Conservation (phyloP, 2,329 filamentous ascomycete species). For the Paracoccidioides lutzii region DNA sequence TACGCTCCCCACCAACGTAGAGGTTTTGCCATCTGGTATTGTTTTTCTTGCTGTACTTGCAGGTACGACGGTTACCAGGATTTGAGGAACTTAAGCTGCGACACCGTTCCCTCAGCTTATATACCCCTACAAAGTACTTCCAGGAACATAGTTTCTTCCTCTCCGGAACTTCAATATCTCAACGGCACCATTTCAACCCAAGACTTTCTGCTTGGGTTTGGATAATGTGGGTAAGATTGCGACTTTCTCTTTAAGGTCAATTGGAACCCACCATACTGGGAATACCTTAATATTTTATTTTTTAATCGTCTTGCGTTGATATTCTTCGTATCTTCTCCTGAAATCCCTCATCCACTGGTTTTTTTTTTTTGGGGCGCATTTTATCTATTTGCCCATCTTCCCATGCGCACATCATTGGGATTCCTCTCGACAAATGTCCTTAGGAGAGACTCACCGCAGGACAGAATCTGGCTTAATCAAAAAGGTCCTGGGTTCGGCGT, state of each 20-base stretch:
- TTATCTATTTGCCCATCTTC: no score
- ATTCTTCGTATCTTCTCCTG: not conserved
- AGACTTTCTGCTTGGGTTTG: not conserved
- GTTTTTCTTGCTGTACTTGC: slow-evolving; percentile 1
- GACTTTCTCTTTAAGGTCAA: not conserved
- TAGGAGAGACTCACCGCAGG: slow-evolving; percentile 22
- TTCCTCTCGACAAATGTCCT: slow-evolving; percentile 21
- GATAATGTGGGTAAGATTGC: not conserved
- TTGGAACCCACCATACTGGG: not conserved
- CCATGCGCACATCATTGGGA: not conserved
- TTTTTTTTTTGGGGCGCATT: not conserved
- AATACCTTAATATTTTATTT: not conserved
- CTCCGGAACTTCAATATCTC: not conserved
- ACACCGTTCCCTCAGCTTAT: not conserved
- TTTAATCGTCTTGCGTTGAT: not conserved
- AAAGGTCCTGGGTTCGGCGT: slow-evolving; percentile 22
- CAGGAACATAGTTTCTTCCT: not conserved
- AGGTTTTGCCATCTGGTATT: not conserved
- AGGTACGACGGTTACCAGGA: not conserved
- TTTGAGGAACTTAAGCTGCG: not conserved
- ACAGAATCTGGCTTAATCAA: slow-evolving; percentile 22
- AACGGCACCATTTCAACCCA: not conserved
- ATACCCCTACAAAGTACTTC: not conserved
- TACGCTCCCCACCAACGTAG: no score
- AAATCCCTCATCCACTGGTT: no score